A percentile compares a stretch with the other conserved stretches of the same genome.
phyloP scores from a whole-genome alignment of 768 basidiomycete genomes.

The Postia placenta region DNA sequence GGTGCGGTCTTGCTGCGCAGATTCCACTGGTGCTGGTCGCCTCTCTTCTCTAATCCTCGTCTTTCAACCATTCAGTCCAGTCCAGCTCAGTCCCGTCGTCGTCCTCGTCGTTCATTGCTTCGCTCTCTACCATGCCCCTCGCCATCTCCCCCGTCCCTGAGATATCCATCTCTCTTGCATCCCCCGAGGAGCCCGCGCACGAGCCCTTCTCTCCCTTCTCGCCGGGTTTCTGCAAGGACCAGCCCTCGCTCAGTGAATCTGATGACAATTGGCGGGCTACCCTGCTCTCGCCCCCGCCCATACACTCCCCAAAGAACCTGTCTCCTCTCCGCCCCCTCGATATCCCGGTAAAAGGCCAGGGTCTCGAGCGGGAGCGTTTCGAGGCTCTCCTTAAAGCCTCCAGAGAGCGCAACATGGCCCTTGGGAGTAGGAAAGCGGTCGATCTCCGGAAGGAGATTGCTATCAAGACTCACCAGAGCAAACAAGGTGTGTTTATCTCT shows the following conservation, averaged over 20 bases:
- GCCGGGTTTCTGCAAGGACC: slow-evolving; percentile 21
- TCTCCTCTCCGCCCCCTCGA: slow-evolving; percentile 46
- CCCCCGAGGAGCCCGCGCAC: slow-evolving; percentile 40
- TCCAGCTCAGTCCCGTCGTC: slow-evolving; percentile 39
- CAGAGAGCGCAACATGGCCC: slow-evolving; percentile 44
- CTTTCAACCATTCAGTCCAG: slow-evolving; percentile 9
- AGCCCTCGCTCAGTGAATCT: slow-evolving; percentile 18
- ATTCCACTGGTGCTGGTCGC: slow-evolving; percentile 31
- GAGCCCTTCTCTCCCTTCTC: slow-evolving; percentile 65
- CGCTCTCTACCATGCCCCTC: slow-evolving; percentile 24
- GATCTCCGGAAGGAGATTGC: slow-evolving; percentile 74
- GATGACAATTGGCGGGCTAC: slow-evolving; percentile 52
- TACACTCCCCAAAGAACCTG: slow-evolving; percentile 36
- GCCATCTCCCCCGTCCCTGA: slow-evolving; percentile 45
- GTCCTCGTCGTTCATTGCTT: slow-evolving; percentile 23
- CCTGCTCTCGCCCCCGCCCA: slow-evolving; percentile 53
- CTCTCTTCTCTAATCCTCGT: slow-evolving; percentile 17
- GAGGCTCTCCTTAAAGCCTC: slow-evolving; percentile 57
- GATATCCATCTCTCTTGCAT: slow-evolving; percentile 66
- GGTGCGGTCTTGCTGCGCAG: slow-evolving; percentile 13
- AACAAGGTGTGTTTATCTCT: slow-evolving; percentile 51
- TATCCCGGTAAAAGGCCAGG: slow-evolving; percentile 35
- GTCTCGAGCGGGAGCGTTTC: slow-evolving; percentile 59
- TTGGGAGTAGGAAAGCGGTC: slow-evolving; percentile 40
- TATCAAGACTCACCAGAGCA: slow-evolving; percentile 63